Percentiles rank a stretch among this genome's conserved stretches.
These are phyloP conservation scores for Blastobotrys robertii DNA, from an alignment of 805 yeast genomes.

Conservation along the genomic window DNA sequence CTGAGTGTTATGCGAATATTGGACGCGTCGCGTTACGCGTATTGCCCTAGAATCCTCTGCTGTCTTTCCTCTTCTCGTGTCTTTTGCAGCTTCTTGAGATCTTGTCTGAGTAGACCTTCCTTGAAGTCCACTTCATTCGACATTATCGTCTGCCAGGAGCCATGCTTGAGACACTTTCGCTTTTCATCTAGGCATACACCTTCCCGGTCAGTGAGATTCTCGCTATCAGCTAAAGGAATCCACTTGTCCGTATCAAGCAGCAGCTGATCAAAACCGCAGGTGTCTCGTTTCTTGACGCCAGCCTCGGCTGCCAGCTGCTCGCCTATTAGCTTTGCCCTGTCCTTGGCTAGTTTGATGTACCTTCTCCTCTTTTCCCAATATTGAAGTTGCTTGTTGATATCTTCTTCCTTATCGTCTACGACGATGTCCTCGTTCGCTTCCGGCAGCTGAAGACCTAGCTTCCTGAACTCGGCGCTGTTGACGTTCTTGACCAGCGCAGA, in stretches of 20 bases:
- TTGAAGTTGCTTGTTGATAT: constrained; percentile 4
- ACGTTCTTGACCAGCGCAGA: constrained; percentile 8
- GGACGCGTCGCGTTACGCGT: too few relatives aligned
- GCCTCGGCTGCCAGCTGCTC: constrained; percentile 16
- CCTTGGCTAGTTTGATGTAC: constrained; percentile 14
- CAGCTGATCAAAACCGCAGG: constrained; percentile 17
- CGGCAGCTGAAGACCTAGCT: constrained; percentile 8
- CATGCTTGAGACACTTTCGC: constrained; percentile 18
- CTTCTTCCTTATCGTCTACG: not conserved
- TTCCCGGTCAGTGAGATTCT: constrained; percentile 4
- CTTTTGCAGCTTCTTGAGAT: too few relatives aligned
- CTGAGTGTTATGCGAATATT: too few relatives aligned
- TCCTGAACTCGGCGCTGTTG: constrained; percentile 6
- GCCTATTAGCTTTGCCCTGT: constrained; percentile 14
- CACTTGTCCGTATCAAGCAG: constrained; percentile 8
- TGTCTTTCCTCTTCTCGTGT: too few relatives aligned
- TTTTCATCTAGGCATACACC: constrained; percentile 13
- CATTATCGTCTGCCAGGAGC: constrained; percentile 13
- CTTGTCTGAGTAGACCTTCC: too few relatives aligned
- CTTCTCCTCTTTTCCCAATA: constrained; percentile 7
- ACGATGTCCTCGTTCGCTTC: not conserved
- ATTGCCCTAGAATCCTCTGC: too few relatives aligned
- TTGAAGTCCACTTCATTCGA: not conserved
- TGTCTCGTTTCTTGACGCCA: constrained; percentile 17
- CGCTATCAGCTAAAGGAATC: not conserved